phyloP scores from a whole-genome alignment of 2,329 filamentous ascomycete genomes.

The Colletotrichum paranaense region DNA sequence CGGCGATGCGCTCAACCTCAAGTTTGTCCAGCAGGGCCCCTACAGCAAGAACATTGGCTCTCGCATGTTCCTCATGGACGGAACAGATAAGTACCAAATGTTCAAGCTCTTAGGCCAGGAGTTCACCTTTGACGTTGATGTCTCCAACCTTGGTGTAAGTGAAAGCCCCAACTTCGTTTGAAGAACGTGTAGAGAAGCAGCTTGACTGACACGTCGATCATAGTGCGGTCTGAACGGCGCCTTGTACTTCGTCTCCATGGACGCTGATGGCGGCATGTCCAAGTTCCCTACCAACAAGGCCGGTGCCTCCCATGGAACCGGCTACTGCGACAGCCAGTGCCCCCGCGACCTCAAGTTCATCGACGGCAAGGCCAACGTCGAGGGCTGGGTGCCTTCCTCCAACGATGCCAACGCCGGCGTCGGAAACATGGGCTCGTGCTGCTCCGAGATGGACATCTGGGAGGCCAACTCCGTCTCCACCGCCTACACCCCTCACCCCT shows the following conservation, averaged over 20 bases:
- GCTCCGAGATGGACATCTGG: constrained; percentile 72
- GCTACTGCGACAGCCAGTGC: constrained; percentile 64
- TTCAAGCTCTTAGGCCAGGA: constrained; percentile 74
- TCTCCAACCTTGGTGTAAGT: constrained; percentile 62
- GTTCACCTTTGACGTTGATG: constrained; percentile 79
- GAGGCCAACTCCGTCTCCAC: constrained; percentile 75
- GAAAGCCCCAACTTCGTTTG: too few species aligned
- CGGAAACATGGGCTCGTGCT: constrained; percentile 66
- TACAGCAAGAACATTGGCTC: constrained; percentile 61
- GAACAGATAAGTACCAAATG: constrained; percentile 71
- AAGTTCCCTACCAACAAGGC: constrained; percentile 62
- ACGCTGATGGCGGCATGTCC: constrained; percentile 64
- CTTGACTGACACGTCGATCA: neutral
- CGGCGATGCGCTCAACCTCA: constrained; percentile 62
- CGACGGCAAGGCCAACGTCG: constrained; percentile 65
- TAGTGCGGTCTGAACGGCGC: constrained; percentile 79
- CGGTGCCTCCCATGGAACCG: constrained; percentile 70
- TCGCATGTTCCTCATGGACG: constrained; percentile 73
- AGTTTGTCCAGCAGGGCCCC: constrained; percentile 66
- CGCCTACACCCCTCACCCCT: constrained; percentile 75
- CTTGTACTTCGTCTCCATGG: constrained; percentile 74
- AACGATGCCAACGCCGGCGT: constrained; percentile 66
- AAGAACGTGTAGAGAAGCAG: too few species aligned
- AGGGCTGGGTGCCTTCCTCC: constrained; percentile 60
- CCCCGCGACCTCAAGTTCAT: constrained; percentile 68